phyloP scores from a whole-genome alignment of 2,329 filamentous ascomycete species.

The Gliomastix tumulicola region DNA sequence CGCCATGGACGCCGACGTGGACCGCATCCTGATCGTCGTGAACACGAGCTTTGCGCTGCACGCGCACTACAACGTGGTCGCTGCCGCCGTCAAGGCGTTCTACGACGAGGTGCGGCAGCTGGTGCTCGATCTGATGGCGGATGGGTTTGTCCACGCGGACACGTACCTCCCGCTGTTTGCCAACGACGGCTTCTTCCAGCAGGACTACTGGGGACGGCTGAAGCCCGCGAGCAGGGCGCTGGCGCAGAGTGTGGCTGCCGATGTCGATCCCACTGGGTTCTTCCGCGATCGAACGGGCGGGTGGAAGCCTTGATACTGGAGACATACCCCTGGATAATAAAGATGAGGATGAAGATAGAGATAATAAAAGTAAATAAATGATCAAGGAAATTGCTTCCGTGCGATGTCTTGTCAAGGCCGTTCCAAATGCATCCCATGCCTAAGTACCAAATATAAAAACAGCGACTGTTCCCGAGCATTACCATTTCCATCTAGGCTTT shows the following conservation, averaged over 20 bases:
- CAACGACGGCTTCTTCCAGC: constrained; percentile 32
- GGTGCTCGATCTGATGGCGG: no score
- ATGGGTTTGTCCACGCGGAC: constrained; percentile 21
- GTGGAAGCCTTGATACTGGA: constrained; percentile 28
- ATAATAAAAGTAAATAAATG: no score
- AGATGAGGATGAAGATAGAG: no score
- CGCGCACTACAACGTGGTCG: no score
- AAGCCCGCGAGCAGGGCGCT: constrained; percentile 22
- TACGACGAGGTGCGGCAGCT: constrained; percentile 17
- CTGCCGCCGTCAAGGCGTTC: constrained; percentile 12
- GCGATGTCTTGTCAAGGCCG: no score
- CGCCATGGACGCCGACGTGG: constrained; percentile 26
- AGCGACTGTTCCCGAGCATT: no score
- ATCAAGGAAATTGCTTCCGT: no score
- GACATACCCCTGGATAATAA: no score
- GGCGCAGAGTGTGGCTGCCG: constrained; percentile 21
- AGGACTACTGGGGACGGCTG: constrained; percentile 34
- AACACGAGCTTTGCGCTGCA: no score
- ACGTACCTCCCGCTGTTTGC: constrained; percentile 32
- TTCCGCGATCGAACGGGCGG: constrained; percentile 30
- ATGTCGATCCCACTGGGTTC: constrained; percentile 28
- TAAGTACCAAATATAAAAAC: no score
- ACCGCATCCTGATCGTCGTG: constrained; percentile 34
- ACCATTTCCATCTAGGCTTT: no score
- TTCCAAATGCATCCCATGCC: no score